Conservation (phyloP, 129 eudicot genomes). For the Escallonia rubra region DNA sequence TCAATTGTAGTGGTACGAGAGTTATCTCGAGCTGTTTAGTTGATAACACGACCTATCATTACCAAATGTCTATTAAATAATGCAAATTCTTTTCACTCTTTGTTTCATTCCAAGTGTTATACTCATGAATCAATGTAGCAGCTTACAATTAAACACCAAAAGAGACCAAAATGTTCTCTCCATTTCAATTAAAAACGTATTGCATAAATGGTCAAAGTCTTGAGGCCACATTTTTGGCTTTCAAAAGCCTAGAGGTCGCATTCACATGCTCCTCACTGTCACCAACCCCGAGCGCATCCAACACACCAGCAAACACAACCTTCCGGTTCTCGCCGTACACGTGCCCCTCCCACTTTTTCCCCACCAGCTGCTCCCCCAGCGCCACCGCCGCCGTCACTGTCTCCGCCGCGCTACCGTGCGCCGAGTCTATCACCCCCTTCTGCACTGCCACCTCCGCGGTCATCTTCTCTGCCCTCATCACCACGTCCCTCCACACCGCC, state of each 20-base stretch:
- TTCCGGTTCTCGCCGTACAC: constrained; percentile 45
- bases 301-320: constrained; percentile 33
- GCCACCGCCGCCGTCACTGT: constrained; percentile 58
- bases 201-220: background rate
- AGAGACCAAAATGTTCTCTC: too few relatives aligned
- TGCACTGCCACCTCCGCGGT: constrained; percentile 51
- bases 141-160: too few relatives aligned
- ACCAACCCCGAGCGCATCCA: constrained; percentile 31
- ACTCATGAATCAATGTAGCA: too few relatives aligned
- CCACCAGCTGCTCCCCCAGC: constrained; percentile 43
- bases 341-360: constrained; percentile 58
- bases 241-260: background rate
- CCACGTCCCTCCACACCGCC: constrained; percentile 36
- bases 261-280: constrained; percentile 36
- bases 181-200: too few relatives aligned
- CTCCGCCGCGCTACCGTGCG: constrained; percentile 43
- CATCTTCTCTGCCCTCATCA: constrained; percentile 48
- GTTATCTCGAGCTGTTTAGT: too few relatives aligned
- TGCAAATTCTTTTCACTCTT: too few relatives aligned
- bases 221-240: background rate
- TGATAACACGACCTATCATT: too few relatives aligned
- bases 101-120: too few relatives aligned
- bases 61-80: too few relatives aligned
- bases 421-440: constrained; percentile 59
- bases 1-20: too few relatives aligned